Evolutionary conservation across 2,329 filamentous ascomycete genomes (phyloP), one percentile per base, ranked within the genome.

Genomic region (Nothopassalora personata): DNA sequence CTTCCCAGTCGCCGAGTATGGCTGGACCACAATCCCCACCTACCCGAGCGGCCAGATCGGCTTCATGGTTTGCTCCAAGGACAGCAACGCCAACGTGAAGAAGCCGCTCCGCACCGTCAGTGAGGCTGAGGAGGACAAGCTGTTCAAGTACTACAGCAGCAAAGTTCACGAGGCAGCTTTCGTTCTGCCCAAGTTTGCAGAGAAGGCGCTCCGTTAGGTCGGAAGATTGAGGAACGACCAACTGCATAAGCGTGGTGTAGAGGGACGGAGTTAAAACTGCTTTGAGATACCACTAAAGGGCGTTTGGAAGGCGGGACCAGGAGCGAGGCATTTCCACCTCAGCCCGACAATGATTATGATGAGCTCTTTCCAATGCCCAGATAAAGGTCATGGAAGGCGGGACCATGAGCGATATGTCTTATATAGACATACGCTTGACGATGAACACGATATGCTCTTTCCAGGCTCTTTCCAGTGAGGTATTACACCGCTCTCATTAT

Each of bases 61-160:
- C 75, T 99, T 99, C 87, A 97, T 99, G 92, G 90, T 99, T 74
- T 97, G 94, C 87, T 90, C 84, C 87, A 97, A 99, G 86, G 93
- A 97, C 75, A 81, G 86, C 75, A 86, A 79, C 73, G 85, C 87
- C 76, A 84, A 99, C 78, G 84, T 97, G 74, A 90, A 84, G 77
- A 89, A 87, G 78, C 94, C 94, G 56, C 73, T 97, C 63, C 88
- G 94, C 73, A 82, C 79, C 70, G 96, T 91, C 88, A 82, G 85
- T 64, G 74, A 82, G 65, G 92, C 95, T 79, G 91, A 97, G 79
- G 94, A 99, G 84, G 87, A 90, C 73, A 87, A 90, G 77, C 81
- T 93, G 71, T 96, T 91, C 89, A 85, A 85, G 75, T 99, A 99
- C 86, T 99, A 99, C 84, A 97, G 91, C 81, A 83, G 90, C 74